Evolutionary conservation across 441 rosid species (phyloP).

Genomic region (Pelargonium cotyledonis): DNA sequence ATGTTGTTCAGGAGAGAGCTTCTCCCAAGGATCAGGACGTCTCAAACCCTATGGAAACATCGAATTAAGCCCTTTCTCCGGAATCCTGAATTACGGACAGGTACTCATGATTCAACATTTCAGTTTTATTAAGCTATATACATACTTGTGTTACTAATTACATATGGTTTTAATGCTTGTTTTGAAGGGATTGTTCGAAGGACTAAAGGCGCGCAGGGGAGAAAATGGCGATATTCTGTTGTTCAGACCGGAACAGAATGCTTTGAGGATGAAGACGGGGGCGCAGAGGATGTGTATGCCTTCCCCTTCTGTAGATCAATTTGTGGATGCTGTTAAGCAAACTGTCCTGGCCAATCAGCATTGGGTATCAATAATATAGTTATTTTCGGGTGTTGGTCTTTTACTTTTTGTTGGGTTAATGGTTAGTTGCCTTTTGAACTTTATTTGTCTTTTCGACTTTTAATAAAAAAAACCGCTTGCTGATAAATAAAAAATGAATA

Average conservation of each 20-base stretch:
- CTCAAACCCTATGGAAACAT: constrained; percentile 41
- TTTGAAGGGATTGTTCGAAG: constrained; percentile 21
- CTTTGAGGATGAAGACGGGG: constrained; percentile 19
- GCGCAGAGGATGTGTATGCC: constrained; percentile 26
- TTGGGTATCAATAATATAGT: constrained; percentile 15
- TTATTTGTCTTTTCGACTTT: too few relatives aligned
- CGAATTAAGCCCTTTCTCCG: constrained; percentile 42
- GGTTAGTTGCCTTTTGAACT: too few relatives aligned
- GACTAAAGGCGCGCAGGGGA: constrained; percentile 20
- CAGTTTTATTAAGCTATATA: background rate
- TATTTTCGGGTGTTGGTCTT: too few relatives aligned
- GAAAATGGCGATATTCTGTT: constrained; percentile 17
- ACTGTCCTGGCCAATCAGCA: constrained; percentile 18
- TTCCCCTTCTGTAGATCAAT: constrained; percentile 19
- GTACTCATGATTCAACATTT: constrained; percentile 16
- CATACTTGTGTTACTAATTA: too few relatives aligned
- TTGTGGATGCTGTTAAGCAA: constrained; percentile 22
- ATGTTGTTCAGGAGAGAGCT: constrained; percentile 30
- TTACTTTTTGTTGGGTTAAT: too few relatives aligned
- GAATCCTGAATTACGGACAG: constrained; percentile 60
- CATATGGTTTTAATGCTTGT: too few relatives aligned
- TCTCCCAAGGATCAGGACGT: constrained; percentile 27
- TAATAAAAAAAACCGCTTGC: too few relatives aligned
- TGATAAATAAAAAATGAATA: too few relatives aligned
- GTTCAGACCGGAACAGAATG: constrained; percentile 25